A percentile compares a stretch with the other conserved stretches of the same genome.
phyloP scores from a whole-genome alignment of 495 filamentous ascomycete genomes.

The Hyaloscypha bicolor region DNA sequence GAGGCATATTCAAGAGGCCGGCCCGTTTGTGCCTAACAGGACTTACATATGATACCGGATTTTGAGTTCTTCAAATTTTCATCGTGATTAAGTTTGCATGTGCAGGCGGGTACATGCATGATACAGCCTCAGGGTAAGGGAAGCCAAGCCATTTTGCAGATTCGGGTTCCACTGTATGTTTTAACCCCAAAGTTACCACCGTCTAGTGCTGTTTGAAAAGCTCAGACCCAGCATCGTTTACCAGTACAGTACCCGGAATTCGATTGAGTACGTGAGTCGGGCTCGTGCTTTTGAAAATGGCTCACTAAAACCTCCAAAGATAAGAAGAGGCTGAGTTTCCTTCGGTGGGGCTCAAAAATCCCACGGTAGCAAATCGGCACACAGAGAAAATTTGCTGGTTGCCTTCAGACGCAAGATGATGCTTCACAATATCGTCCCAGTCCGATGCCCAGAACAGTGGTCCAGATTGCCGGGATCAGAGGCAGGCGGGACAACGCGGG shows the following conservation, averaged over 20 bases:
- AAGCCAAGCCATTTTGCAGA: too few species aligned
- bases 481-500: neutral
- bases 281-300: neutral
- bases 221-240: neutral
- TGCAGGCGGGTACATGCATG: neutral
- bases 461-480: neutral
- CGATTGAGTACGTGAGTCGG: neutral
- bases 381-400: neutral
- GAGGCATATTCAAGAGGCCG: neutral
- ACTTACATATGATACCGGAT: neutral
- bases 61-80: neutral
- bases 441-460: neutral
- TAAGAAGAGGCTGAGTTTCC: neutral
- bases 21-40: conserved; percentile 13
- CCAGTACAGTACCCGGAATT: neutral
- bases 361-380: neutral
- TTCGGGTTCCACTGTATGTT: too few species aligned
- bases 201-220: too few species aligned
- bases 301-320: neutral
- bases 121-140: neutral
- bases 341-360: neutral
- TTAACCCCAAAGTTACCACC: too few species aligned
- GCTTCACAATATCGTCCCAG: neutral
- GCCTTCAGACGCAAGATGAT: neutral
- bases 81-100: conserved; percentile 1